Evolutionary conservation across 2,329 filamentous ascomycete species (phyloP).

Genomic region (Hymenoscyphus repandus): DNA sequence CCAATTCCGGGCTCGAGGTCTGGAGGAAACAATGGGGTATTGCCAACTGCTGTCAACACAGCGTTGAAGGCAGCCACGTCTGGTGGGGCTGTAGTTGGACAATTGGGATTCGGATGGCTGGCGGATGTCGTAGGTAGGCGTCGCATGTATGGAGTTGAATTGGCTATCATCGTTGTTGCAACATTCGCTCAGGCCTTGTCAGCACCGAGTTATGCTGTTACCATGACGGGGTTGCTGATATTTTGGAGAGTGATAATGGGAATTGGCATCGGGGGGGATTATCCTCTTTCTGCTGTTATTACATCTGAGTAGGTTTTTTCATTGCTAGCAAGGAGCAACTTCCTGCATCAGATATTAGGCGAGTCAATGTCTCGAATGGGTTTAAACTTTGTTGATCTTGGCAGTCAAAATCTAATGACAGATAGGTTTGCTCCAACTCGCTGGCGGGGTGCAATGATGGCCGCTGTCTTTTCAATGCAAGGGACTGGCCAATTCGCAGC

Average conservation of each 20-base stretch:
- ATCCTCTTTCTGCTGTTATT: constrained; percentile 67
- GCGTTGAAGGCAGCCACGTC: constrained; percentile 79
- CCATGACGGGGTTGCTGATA: constrained; percentile 55
- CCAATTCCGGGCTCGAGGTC: constrained; percentile 37
- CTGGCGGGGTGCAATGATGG: constrained; percentile 80
- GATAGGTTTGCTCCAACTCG: constrained; percentile 69
- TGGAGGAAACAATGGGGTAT: constrained; percentile 47
- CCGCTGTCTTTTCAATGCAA: constrained; percentile 79
- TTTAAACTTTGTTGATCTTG: neutral
- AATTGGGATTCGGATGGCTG: constrained; percentile 70
- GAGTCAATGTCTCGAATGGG: neutral
- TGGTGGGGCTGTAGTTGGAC: constrained; percentile 72
- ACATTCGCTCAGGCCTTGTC: constrained; percentile 64
- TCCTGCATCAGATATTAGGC: too few relatives aligned
- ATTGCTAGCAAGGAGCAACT: neutral
- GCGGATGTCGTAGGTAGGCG: constrained; percentile 73
- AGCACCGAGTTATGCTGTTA: constrained; percentile 55
- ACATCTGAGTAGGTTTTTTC: constrained; percentile 58
- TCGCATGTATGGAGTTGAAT: constrained; percentile 76
- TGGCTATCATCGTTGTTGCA: constrained; percentile 66
- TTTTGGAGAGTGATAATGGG: constrained; percentile 78
- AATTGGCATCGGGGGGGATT: constrained; percentile 75
- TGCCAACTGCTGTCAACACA: constrained; percentile 63
- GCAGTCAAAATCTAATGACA: neutral
- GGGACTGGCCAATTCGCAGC: constrained; percentile 72